Conservation (phyloP, 306 rosid genomes). For the Vigna unguiculata region DNA sequence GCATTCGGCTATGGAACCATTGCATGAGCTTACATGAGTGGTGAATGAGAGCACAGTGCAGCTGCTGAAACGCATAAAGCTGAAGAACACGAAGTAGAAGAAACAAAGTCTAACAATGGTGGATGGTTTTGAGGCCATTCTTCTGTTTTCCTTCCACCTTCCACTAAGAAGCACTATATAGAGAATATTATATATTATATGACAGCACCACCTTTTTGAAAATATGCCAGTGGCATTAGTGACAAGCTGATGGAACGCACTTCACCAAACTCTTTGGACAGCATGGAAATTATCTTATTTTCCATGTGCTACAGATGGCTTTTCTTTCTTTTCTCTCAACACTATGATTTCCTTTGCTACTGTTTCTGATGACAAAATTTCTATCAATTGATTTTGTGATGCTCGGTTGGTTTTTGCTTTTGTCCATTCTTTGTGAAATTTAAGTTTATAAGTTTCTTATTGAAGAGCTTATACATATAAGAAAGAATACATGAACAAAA, state of each 20-base stretch:
- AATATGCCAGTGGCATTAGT: slow-evolving; percentile 53
- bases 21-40: slow-evolving; percentile 50
- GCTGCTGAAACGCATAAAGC: slow-evolving; percentile 46
- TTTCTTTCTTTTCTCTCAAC: slow-evolving; percentile 30
- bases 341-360: slow-evolving; percentile 7
- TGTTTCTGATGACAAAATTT: too few relatives aligned
- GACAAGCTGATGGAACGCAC: slow-evolving; percentile 61
- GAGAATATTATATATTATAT: slow-evolving; percentile 6
- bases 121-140: slow-evolving; percentile 45
- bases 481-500: not conserved
- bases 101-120: slow-evolving; percentile 45
- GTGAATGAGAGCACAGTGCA: slow-evolving; percentile 31
- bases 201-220: slow-evolving; percentile 20
- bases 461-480: not conserved
- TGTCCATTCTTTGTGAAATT: not conserved
- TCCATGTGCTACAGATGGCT: slow-evolving; percentile 36
- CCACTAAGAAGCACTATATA: slow-evolving; percentile 38
- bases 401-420: not conserved
- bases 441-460: not conserved
- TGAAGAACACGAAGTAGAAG: slow-evolving; percentile 44
- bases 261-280: slow-evolving; percentile 56
- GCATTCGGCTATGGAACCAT: slow-evolving; percentile 83
- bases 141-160: slow-evolving; percentile 12
- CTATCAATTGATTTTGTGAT: not conserved
- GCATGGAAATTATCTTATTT: slow-evolving; percentile 21